Conservation (phyloP, 805 yeast genomes). For the Saturnispora sekii region DNA sequence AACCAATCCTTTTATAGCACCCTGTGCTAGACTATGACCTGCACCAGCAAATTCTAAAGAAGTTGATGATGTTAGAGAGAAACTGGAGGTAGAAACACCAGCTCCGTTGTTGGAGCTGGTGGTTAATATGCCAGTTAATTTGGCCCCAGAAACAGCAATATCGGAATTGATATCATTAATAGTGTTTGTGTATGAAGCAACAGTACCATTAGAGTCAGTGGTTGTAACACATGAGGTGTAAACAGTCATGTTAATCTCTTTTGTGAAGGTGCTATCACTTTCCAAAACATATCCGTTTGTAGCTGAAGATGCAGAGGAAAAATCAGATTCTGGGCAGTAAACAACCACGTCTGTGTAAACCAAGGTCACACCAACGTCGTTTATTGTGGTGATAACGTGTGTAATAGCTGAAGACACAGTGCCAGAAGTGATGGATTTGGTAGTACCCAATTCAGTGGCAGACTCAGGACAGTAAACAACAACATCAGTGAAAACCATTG, state of each 20-base stretch:
- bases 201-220: not conserved
- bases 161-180: not conserved
- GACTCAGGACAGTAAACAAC: too few species aligned
- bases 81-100: too few species aligned
- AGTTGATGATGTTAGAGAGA: too few species aligned
- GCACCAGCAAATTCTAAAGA: too few species aligned
- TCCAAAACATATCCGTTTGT: not conserved
- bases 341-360: not conserved
- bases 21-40: too few species aligned
- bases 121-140: too few species aligned
- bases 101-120: too few species aligned
- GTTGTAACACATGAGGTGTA: not conserved
- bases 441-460: not conserved
- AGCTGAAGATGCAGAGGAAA: too few species aligned
- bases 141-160: too few species aligned
- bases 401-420: not conserved
- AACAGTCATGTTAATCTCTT: not conserved
- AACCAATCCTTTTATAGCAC: too few species aligned
- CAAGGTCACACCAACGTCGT: not conserved
- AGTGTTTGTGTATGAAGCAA: not conserved
- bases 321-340: not conserved
- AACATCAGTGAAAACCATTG: too few species aligned
- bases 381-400: not conserved
- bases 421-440: not conserved
- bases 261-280: not conserved